Percentiles rank a stretch among this genome's conserved stretches.
Conservation (phyloP, 2,329 filamentous ascomycete genomes). For the Sarocladiaceae sp. region DNA sequence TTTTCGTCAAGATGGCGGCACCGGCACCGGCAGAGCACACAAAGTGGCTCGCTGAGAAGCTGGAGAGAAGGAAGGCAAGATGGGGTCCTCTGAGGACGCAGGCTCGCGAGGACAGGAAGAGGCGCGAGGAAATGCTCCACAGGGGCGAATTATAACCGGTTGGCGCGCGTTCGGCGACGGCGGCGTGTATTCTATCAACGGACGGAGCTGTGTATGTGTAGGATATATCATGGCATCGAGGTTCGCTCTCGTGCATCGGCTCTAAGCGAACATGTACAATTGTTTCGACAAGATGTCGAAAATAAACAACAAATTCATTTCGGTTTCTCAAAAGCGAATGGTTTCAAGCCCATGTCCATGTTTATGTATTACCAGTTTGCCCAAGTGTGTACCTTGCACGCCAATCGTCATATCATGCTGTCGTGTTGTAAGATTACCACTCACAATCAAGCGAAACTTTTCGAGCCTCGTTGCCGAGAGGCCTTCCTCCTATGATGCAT, state of each 20-base stretch:
- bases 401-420: too few species aligned
- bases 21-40: conserved; percentile 42
- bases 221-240: conserved; percentile 3
- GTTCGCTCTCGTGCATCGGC: neutral
- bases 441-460: too few species aligned
- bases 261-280: conserved; percentile 1
- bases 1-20: conserved; percentile 55
- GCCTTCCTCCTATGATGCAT: neutral
- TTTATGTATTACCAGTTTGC: too few species aligned
- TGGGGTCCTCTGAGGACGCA: conserved; percentile 52
- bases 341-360: too few species aligned
- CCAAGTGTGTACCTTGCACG: too few species aligned
- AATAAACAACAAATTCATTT: too few species aligned
- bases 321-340: too few species aligned
- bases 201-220: neutral
- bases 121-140: conserved; percentile 47
- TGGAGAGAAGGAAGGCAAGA: conserved; percentile 42
- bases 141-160: conserved; percentile 41
- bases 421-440: too few species aligned
- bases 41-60: conserved; percentile 35
- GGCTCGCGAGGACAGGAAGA: conserved; percentile 49
- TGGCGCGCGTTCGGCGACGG: neutral
- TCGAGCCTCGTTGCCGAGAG: too few species aligned
- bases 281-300: neutral
- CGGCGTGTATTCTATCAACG: neutral